Percentiles rank a stretch among this genome's conserved stretches.
phyloP scores from a whole-genome alignment of 768 basidiomycete genomes.

The Termitomyces sp. region DNA sequence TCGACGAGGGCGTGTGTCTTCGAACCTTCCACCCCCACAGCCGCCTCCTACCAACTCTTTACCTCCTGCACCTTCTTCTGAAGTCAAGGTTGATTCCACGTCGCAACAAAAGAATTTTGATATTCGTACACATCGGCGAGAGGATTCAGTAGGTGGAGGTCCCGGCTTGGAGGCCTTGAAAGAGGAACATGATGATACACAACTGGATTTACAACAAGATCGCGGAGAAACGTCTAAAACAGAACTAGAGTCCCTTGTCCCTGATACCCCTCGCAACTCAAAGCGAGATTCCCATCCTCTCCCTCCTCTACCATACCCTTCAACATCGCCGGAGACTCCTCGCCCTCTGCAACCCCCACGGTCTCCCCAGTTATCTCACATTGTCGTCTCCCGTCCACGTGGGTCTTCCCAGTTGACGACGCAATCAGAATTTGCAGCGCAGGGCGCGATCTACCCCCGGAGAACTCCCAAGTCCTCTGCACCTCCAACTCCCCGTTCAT shows the following conservation, averaged over 20 bases:
- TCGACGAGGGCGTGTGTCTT: constrained; percentile 49
- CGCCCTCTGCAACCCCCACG: constrained; percentile 28
- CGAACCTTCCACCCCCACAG: constrained; percentile 59
- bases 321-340: constrained; percentile 25
- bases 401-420: constrained; percentile 48
- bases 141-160: constrained; percentile 46
- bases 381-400: constrained; percentile 47
- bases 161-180: constrained; percentile 59
- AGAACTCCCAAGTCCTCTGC: constrained; percentile 60
- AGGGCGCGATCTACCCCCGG: constrained; percentile 46
- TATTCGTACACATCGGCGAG: constrained; percentile 36
- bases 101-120: constrained; percentile 30
- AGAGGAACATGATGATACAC: constrained; percentile 50
- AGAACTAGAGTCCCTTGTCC: constrained; percentile 26
- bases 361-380: constrained; percentile 46
- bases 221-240: constrained; percentile 21
- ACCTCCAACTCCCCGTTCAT: constrained; percentile 51
- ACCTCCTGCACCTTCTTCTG: constrained; percentile 52
- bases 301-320: constrained; percentile 59
- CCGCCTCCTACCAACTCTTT: constrained; percentile 62
- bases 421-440: constrained; percentile 32
- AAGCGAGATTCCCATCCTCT: constrained; percentile 61
- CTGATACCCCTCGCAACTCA: constrained; percentile 38
- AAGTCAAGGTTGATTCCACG: constrained; percentile 26
- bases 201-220: constrained; percentile 21